Percentiles rank a stretch among this genome's conserved stretches.
These are phyloP conservation scores for Acanthamoeba quina DNA, from an alignment of 208 protist species.

Conservation along the genomic window DNA sequence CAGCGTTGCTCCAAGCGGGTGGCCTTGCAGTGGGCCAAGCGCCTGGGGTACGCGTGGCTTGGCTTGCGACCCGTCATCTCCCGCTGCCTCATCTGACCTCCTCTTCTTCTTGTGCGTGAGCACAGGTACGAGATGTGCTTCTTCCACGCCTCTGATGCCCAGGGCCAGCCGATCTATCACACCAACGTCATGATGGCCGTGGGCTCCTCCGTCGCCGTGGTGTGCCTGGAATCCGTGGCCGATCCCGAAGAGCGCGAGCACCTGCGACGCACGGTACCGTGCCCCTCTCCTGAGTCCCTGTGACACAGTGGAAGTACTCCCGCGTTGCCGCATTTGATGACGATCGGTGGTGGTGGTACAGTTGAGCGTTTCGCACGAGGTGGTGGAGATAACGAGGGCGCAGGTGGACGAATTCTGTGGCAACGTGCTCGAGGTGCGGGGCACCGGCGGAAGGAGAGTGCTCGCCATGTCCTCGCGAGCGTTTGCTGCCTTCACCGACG, in stretches of 20 bases:
- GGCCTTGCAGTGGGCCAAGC: slow-evolving; percentile 77
- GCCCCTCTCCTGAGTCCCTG: background rate
- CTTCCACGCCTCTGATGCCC: slow-evolving; percentile 78
- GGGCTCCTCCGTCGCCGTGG: slow-evolving; percentile 76
- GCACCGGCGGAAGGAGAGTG: slow-evolving; percentile 9
- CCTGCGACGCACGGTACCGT: slow-evolving; percentile 48
- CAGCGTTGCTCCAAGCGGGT: slow-evolving; percentile 61
- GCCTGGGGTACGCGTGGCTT: slow-evolving; percentile 17
- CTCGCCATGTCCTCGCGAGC: slow-evolving; percentile 78
- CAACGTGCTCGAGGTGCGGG: slow-evolving; percentile 86
- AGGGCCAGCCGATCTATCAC: slow-evolving; percentile 85
- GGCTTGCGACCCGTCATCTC: slow-evolving; percentile 34
- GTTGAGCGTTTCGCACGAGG: slow-evolving; percentile 71
- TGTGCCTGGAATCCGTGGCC: slow-evolving; percentile 76
- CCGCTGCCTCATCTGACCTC: background rate
- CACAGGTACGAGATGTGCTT: slow-evolving; percentile 77
- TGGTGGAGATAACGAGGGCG: slow-evolving; percentile 81
- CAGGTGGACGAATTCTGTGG: slow-evolving; percentile 87
- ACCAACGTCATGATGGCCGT: slow-evolving; percentile 89
- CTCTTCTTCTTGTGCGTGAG: too few species aligned
- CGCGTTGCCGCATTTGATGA: background rate
- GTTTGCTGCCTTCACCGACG: slow-evolving; percentile 81
- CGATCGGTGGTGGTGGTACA: background rate
- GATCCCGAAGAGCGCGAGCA: slow-evolving; percentile 59
- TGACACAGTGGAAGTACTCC: too few species aligned